phyloP scores from a whole-genome alignment of 345 rosid genomes.

The Eucalyptus melliodora region DNA sequence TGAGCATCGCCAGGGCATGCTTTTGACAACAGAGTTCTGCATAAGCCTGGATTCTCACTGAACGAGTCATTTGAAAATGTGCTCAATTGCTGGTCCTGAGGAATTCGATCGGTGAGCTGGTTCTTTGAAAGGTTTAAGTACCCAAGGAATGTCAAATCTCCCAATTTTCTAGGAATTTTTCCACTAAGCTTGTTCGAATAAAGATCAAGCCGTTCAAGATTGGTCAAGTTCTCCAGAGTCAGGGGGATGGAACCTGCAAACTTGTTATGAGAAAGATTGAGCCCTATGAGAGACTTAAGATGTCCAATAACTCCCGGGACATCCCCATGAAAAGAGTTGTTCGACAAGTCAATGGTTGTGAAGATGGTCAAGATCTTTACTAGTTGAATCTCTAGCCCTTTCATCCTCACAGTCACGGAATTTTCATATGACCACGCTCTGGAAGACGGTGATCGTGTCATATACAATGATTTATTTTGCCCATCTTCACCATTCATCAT shows the following conservation, averaged over 20 bases:
- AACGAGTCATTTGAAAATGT: background rate
- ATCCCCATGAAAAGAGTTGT: background rate
- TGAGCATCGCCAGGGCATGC: background rate
- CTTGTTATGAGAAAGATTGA: background rate
- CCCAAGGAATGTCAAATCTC: background rate
- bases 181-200: background rate
- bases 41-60: background rate
- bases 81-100: background rate
- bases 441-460: background rate
- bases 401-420: background rate
- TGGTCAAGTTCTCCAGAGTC: background rate
- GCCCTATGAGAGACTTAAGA: background rate
- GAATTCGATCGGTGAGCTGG: background rate
- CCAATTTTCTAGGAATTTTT: background rate
- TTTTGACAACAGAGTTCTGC: background rate
- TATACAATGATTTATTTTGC: no score
- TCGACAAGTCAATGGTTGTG: background rate
- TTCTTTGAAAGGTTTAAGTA: background rate
- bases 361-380: background rate
- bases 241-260: background rate
- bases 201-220: background rate
- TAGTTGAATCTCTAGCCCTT: background rate
- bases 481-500: background rate
- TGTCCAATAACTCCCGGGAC: background rate
- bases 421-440: background rate